These are phyloP conservation scores for Hansenula anomala DNA, from an alignment of 1,139 yeast species.

Conservation along the genomic window DNA sequence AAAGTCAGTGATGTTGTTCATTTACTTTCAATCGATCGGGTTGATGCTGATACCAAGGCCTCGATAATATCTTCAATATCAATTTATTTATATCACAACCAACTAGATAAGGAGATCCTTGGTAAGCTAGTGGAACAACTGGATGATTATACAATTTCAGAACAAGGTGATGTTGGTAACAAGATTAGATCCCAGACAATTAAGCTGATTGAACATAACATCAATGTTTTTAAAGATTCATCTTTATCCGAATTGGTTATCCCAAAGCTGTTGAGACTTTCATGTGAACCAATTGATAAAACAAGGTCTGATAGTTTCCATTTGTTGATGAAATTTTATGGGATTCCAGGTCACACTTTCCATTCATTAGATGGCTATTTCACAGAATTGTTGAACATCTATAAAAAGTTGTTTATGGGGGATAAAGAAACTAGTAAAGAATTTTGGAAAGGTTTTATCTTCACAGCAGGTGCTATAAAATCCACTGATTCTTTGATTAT, in stretches of 20 bases:
- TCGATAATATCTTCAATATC: constrained; percentile 15
- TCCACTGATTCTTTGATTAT: constrained; percentile 47
- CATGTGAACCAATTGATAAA: constrained; percentile 46
- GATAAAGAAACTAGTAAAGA: constrained; percentile 24
- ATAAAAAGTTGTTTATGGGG: constrained; percentile 5
- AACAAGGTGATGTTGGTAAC: constrained; percentile 79
- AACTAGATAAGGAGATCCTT: constrained; percentile 2
- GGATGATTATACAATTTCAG: constrained; percentile 63
- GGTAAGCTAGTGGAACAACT: constrained; percentile 27
- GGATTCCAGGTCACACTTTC: constrained; percentile 2
- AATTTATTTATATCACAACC: constrained; percentile 1
- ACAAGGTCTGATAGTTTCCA: constrained; percentile 28
- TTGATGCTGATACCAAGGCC: constrained; percentile 15
- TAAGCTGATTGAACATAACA: constrained; percentile 31
- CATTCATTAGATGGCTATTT: constrained; percentile 11
- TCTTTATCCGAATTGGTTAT: constrained; percentile 18
- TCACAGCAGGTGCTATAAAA: constrained; percentile 57
- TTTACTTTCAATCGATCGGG: constrained; percentile 10
- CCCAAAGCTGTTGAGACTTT: constrained; percentile 43
- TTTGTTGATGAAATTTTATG: constrained; percentile 18
- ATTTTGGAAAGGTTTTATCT: constrained; percentile 54
- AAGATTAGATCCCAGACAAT: constrained; percentile 55
- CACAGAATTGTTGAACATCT: constrained; percentile 14
- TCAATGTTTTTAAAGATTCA: constrained; percentile 14
- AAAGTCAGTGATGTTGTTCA: constrained; percentile 9